Percentiles rank a stretch among this genome's conserved stretches.
Evolutionary conservation across 306 rosid genomes (phyloP).

Genomic region (Nissolia schottii): DNA sequence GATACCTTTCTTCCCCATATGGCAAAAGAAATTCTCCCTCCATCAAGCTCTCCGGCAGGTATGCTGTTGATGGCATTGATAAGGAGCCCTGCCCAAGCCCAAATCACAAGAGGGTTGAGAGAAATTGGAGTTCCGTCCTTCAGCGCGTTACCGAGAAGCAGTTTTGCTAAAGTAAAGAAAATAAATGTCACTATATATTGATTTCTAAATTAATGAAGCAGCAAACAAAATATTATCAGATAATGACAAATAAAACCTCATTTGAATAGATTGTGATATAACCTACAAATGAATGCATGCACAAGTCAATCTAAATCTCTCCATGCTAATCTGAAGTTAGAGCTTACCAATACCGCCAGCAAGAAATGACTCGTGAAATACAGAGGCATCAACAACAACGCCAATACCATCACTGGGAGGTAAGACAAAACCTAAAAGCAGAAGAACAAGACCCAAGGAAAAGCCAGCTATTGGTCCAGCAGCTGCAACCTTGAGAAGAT

Average conservation of each 20-base stretch:
- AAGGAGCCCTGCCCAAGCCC: slow-evolving; percentile 99
- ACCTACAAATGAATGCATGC: slow-evolving; percentile 16
- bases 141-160: slow-evolving; percentile 74
- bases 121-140: slow-evolving; percentile 91
- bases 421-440: slow-evolving; percentile 76
- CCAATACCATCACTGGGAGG: slow-evolving; percentile 95
- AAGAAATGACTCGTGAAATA: slow-evolving; percentile 93
- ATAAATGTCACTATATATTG: slow-evolving; percentile 8
- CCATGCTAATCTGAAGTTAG: not conserved
- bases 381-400: slow-evolving; percentile 74
- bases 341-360: slow-evolving; percentile 90
- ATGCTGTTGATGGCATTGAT: slow-evolving; percentile 97
- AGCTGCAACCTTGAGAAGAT: slow-evolving; percentile 84
- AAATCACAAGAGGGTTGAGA: slow-evolving; percentile 83
- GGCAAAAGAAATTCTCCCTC: slow-evolving; percentile 86
- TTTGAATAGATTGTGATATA: not conserved
- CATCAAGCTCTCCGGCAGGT: slow-evolving; percentile 98
- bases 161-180: slow-evolving; percentile 57
- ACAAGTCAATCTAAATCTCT: slow-evolving; percentile 2
- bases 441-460: slow-evolving; percentile 70
- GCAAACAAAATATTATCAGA: not conserved
- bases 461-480: slow-evolving; percentile 98
- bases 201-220: slow-evolving; percentile 19
- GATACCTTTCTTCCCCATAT: slow-evolving; percentile 98
- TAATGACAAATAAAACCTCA: not conserved